Evolutionary conservation across 2,329 filamentous ascomycete species (phyloP).

Genomic region (Ophiognomonia clavigignenti-juglandacearum): DNA sequence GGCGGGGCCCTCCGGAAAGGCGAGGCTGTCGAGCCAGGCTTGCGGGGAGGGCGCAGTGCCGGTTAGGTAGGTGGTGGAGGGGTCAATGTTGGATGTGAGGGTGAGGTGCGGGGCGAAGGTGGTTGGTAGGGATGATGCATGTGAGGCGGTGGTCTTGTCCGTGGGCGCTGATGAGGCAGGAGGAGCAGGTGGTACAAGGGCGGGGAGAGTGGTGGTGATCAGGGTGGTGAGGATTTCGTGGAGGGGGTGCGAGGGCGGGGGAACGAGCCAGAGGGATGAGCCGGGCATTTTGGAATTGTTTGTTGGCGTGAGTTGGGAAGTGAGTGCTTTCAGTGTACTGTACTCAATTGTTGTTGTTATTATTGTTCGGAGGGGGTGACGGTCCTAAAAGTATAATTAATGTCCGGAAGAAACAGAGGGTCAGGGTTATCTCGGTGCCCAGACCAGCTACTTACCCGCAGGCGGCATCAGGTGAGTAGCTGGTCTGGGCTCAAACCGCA

Average conservation of each 20-base stretch:
- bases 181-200: slow-evolving; percentile 21
- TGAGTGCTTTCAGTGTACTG: not conserved
- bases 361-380: too few relatives aligned
- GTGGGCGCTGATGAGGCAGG: too few relatives aligned
- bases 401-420: too few relatives aligned
- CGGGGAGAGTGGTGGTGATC: slow-evolving; percentile 21
- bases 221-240: slow-evolving; percentile 20
- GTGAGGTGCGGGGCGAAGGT: slow-evolving; percentile 27
- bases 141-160: too few relatives aligned
- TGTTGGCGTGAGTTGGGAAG: not conserved
- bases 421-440: too few relatives aligned
- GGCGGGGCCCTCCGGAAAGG: slow-evolving; percentile 18
- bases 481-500: too few relatives aligned
- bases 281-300: slow-evolving; percentile 23
- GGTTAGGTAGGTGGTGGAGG: slow-evolving; percentile 18
- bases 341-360: too few relatives aligned
- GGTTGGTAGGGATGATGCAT: slow-evolving; percentile 17
- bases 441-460: too few relatives aligned
- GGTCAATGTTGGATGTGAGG: slow-evolving; percentile 24
- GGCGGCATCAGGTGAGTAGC: too few relatives aligned
- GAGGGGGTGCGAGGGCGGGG: slow-evolving; percentile 21
- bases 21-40: slow-evolving; percentile 24
- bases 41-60: too few relatives aligned
- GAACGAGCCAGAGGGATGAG: slow-evolving; percentile 29
- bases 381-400: too few relatives aligned